Conservation (phyloP, 306 rosid genomes). For the Geum urbanum region DNA sequence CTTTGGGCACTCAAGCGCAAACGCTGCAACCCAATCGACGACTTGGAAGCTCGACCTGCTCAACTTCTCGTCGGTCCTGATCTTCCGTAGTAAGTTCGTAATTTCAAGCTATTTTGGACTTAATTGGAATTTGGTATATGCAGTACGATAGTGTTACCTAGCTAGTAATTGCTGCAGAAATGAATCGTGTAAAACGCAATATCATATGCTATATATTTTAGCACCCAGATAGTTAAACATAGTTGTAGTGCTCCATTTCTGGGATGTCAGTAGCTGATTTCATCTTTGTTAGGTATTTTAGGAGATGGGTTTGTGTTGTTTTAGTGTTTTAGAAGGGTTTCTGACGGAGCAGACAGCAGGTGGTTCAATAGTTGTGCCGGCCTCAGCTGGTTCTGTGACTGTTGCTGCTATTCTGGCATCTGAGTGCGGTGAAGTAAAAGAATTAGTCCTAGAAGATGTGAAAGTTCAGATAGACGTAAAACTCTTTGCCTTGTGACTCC, state of each 20-base stretch:
- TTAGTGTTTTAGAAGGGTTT: slow-evolving; percentile 7
- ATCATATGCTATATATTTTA: too few relatives aligned
- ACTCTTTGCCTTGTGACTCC: slow-evolving; percentile 30
- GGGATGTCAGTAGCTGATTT: neutral
- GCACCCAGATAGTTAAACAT: slow-evolving; percentile 8
- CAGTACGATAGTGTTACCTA: too few relatives aligned
- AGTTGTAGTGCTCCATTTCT: neutral
- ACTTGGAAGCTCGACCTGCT: too few relatives aligned
- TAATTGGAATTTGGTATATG: too few relatives aligned
- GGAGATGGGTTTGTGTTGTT: neutral
- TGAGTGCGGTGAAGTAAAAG: slow-evolving; percentile 41
- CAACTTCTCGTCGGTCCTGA: too few relatives aligned
- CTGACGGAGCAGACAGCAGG: slow-evolving; percentile 45
- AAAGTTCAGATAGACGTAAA: slow-evolving; percentile 55
- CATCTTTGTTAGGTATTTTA: too few relatives aligned
- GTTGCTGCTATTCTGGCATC: slow-evolving; percentile 32
- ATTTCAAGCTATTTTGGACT: too few relatives aligned
- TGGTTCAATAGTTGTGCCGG: slow-evolving; percentile 24
- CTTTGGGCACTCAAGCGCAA: too few relatives aligned
- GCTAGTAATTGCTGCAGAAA: too few relatives aligned
- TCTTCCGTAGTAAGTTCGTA: too few relatives aligned
- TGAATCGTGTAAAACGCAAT: too few relatives aligned
- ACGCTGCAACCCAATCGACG: too few relatives aligned
- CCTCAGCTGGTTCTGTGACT: slow-evolving; percentile 33
- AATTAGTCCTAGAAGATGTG: slow-evolving; percentile 44